Conservation (phyloP, 129 eudicot genomes). For the Flaveria linearis region DNA sequence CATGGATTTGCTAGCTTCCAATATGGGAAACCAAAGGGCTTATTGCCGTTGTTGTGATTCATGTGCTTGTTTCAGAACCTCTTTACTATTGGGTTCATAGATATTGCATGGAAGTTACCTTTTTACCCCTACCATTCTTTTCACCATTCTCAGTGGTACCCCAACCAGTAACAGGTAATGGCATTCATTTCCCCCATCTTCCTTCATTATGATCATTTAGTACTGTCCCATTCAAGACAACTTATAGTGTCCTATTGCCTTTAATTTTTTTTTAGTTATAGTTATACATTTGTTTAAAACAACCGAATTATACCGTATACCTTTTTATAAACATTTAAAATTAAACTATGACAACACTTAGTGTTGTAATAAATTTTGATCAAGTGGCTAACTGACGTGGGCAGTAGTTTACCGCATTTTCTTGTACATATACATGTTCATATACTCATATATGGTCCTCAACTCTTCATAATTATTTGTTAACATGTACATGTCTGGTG, state of each 20-base stretch:
- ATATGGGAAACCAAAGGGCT: slow-evolving; percentile 63
- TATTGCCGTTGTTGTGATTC: slow-evolving; percentile 41
- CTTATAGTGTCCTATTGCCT: background rate
- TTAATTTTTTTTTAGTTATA: no score
- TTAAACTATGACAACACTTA: background rate
- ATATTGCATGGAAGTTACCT: slow-evolving; percentile 54
- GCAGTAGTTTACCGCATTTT: background rate
- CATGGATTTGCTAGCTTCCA: slow-evolving; percentile 34
- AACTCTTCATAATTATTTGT: background rate
- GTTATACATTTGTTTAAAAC: no score
- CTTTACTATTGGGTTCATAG: slow-evolving; percentile 63
- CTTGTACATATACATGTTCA: background rate
- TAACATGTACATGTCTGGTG: background rate
- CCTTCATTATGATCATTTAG: slow-evolving; percentile 30
- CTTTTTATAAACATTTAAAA: background rate
- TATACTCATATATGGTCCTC: slow-evolving; percentile 14
- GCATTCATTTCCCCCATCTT: slow-evolving; percentile 19
- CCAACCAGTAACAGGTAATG: slow-evolving; percentile 72
- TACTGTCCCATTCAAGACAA: slow-evolving; percentile 18
- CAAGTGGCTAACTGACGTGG: background rate
- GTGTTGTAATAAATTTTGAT: no score
- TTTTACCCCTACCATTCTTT: slow-evolving; percentile 61
- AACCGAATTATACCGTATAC: no score
- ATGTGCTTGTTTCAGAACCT: slow-evolving; percentile 75
- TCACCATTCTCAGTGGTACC: slow-evolving; percentile 83